Evolutionary conservation across 2,329 filamentous ascomycete species (phyloP).

Genomic region (Talaromyces sp.): DNA sequence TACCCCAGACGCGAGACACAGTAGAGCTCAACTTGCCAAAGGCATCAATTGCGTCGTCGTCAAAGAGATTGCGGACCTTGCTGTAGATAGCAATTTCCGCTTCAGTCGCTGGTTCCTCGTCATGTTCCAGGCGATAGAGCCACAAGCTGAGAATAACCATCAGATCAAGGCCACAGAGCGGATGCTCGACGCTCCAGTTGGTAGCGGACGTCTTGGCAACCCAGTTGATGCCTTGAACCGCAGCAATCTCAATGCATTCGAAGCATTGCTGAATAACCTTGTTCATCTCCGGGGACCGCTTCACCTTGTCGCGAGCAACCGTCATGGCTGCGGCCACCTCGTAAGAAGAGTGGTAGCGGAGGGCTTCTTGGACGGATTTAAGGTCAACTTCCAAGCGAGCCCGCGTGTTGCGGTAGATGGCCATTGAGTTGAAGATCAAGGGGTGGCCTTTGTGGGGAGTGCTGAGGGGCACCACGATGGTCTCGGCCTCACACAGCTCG

Average conservation of each 20-base stretch:
- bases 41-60: conserved; percentile 79
- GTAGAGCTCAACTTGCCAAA: conserved; percentile 90
- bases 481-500: conserved; percentile 87
- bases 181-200: conserved; percentile 98
- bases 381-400: conserved; percentile 90
- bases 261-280: conserved; percentile 98
- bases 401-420: conserved; percentile 90
- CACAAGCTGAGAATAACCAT: conserved; percentile 97
- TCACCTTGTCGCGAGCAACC: conserved; percentile 84
- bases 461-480: conserved; percentile 79
- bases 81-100: conserved; percentile 40
- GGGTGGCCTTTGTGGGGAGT: conserved; percentile 95
- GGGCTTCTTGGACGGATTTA: conserved; percentile 90
- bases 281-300: conserved; percentile 94
- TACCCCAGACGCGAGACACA: conserved; percentile 91
- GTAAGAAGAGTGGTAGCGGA: conserved; percentile 94
- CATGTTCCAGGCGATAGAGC: conserved; percentile 98
- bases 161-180: conserved; percentile 89
- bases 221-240: conserved; percentile 91
- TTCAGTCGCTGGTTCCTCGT: conserved; percentile 67
- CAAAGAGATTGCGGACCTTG: conserved; percentile 78
- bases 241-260: conserved; percentile 94
- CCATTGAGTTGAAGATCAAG: conserved; percentile 96
- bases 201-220: conserved; percentile 95
- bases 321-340: conserved; percentile 98